Evolutionary conservation across 371 early-diverging fungal species (phyloP).

Genomic region (Mucor circinelloides): DNA sequence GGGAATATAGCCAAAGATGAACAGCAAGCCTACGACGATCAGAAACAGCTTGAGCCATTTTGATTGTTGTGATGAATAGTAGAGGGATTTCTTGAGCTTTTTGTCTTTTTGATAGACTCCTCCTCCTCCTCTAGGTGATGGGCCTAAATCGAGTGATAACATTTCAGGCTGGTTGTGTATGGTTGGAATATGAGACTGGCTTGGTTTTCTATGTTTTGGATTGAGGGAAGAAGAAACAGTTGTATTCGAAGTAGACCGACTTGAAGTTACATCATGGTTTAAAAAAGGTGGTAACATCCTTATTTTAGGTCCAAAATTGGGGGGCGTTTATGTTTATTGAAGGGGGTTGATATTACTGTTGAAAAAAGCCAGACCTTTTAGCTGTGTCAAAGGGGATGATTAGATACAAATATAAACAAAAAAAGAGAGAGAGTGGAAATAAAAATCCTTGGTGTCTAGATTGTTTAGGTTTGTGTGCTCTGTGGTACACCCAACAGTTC

Average conservation of each 20-base stretch:
- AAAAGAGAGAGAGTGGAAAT: not conserved
- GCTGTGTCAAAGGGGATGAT: not conserved
- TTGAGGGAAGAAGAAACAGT: constrained; percentile 10
- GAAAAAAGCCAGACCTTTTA: not conserved
- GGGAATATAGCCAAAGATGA: constrained; percentile 24
- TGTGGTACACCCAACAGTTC: not conserved
- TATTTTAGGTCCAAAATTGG: constrained; percentile 1
- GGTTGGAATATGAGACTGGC: constrained; percentile 13
- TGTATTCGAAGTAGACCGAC: constrained; percentile 13
- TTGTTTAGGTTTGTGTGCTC: too few relatives aligned
- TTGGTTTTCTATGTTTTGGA: constrained; percentile 24
- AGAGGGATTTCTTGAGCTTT: constrained; percentile 5
- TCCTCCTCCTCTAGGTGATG: constrained; percentile 1
- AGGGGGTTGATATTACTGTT: not conserved
- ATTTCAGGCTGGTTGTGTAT: constrained; percentile 6
- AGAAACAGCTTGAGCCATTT: constrained; percentile 24
- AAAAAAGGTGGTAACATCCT: constrained; percentile 30
- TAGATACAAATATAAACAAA: not conserved
- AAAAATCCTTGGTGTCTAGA: not conserved
- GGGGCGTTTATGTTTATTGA: constrained; percentile 1
- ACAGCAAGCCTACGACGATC: constrained; percentile 13
- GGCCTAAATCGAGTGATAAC: constrained; percentile 24
- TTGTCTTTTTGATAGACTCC: constrained; percentile 14
- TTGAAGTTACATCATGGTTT: constrained; percentile 26
- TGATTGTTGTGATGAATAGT: constrained; percentile 4